These are phyloP conservation scores for Xylariaceae sp. DNA, from an alignment of 2,329 filamentous ascomycete species.

Conservation along the genomic window DNA sequence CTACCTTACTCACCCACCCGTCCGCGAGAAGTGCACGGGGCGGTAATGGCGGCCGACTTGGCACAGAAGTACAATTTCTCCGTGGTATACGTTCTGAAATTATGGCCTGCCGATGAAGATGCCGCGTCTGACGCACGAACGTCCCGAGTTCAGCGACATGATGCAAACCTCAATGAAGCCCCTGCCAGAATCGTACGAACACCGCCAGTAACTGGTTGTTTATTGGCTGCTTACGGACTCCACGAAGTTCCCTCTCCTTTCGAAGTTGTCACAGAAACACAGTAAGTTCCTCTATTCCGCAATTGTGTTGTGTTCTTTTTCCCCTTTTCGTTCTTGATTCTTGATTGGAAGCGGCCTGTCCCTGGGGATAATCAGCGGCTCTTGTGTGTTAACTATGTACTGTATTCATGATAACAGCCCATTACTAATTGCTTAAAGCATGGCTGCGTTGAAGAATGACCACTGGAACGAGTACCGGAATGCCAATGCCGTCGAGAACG, in stretches of 20 bases:
- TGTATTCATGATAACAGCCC: not conserved
- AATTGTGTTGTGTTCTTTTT: not conserved
- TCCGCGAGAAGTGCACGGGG: constrained; percentile 44
- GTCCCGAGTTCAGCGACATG: no score
- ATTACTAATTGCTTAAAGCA: not conserved
- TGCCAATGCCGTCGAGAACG: constrained; percentile 11
- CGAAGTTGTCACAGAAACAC: constrained; percentile 17
- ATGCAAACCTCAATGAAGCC: no score
- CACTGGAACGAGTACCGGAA: constrained; percentile 21
- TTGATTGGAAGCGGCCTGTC: no score
- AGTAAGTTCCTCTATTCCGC: not conserved
- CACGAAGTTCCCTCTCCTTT: constrained; percentile 18
- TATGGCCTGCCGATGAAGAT: constrained; percentile 44
- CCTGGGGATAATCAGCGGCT: no score
- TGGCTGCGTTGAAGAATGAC: constrained; percentile 14
- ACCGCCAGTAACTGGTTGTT: constrained; percentile 11
- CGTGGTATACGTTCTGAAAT: constrained; percentile 55
- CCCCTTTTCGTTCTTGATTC: no score
- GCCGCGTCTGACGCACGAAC: not conserved
- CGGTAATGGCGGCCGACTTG: constrained; percentile 52
- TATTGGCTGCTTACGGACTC: constrained; percentile 19
- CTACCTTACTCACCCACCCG: constrained; percentile 43
- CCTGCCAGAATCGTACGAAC: no score
- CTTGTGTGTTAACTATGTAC: not conserved
- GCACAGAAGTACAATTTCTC: constrained; percentile 55